Evolutionary conservation across 228 moss, liverwort and hornwort genomes (phyloP).

Genomic region (Sphagnum fallax): DNA sequence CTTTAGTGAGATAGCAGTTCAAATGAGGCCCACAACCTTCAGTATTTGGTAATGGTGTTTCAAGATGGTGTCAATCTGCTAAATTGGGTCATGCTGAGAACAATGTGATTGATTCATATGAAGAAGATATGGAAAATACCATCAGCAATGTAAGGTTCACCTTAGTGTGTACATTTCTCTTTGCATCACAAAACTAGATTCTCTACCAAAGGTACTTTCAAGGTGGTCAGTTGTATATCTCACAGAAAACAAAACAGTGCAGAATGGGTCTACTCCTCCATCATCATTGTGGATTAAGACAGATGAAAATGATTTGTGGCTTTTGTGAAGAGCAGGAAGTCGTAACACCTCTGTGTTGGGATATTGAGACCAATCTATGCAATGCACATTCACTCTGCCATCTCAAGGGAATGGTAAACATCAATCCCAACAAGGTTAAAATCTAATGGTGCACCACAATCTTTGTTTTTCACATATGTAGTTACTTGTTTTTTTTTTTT

Average conservation of each 20-base stretch:
- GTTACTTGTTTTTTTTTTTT: not conserved
- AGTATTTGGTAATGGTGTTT: constrained; percentile 72
- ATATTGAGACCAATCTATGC: constrained; percentile 95
- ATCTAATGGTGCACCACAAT: not conserved
- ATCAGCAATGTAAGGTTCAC: constrained; percentile 48
- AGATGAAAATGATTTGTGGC: too few species aligned
- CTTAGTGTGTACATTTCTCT: too few species aligned
- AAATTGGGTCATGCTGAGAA: constrained; percentile 61
- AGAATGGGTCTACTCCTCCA: too few species aligned
- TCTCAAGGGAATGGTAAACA: constrained; percentile 77
- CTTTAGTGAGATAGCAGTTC: too few species aligned
- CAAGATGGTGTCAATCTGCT: constrained; percentile 74
- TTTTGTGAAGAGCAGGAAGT: constrained; percentile 54
- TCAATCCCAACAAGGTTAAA: constrained; percentile 86
- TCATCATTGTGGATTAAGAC: too few species aligned
- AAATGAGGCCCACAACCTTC: constrained; percentile 78
- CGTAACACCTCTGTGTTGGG: constrained; percentile 83
- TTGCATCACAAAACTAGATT: too few species aligned
- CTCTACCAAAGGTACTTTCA: too few species aligned
- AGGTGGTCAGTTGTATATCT: too few species aligned
- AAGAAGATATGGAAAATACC: constrained; percentile 78
- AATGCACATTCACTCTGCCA: constrained; percentile 95
- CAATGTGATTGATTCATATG: constrained; percentile 55
- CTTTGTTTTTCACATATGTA: not conserved
- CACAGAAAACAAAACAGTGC: too few species aligned